Percentiles rank a stretch among this genome's conserved stretches.
phyloP scores from a whole-genome alignment of 139 green algal species.

The Chloropicon primus region DNA sequence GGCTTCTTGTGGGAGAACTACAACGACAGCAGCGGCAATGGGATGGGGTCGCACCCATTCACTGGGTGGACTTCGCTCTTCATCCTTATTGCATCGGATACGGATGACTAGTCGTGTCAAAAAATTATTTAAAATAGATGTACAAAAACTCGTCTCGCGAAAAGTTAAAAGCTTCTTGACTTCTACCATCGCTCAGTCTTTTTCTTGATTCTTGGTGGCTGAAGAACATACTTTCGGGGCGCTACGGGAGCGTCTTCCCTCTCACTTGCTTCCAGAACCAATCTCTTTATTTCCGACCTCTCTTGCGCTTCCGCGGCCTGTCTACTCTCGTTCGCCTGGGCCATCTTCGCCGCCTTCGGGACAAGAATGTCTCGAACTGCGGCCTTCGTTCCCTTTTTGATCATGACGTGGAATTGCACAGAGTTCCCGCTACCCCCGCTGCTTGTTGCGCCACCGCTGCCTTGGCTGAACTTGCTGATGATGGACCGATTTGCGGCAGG shows the following conservation, averaged over 20 bases:
- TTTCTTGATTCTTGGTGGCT: no score
- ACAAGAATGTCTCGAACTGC: neutral
- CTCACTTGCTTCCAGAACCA: neutral
- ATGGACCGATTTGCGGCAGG: neutral
- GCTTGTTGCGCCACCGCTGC: neutral
- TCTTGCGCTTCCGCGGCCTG: neutral
- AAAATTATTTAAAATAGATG: no score
- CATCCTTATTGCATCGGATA: conserved; percentile 37
- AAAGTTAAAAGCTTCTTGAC: no score
- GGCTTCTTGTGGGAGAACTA: conserved; percentile 89
- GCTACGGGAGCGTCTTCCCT: neutral
- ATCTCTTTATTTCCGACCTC: neutral
- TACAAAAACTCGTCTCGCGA: no score
- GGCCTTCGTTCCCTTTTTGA: neutral
- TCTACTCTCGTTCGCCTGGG: neutral
- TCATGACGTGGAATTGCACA: neutral
- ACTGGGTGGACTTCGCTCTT: conserved; percentile 86
- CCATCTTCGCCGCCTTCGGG: neutral
- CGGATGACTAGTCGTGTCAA: no score
- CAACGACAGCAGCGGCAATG: conserved; percentile 47
- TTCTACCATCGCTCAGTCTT: no score
- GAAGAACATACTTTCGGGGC: neutral
- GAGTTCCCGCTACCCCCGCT: neutral
- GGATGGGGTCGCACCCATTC: conserved; percentile 77
- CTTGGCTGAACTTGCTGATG: neutral